Conservation (phyloP, 1,284 basidiomycete species). For the Sanguinoderma infundibulare region DNA sequence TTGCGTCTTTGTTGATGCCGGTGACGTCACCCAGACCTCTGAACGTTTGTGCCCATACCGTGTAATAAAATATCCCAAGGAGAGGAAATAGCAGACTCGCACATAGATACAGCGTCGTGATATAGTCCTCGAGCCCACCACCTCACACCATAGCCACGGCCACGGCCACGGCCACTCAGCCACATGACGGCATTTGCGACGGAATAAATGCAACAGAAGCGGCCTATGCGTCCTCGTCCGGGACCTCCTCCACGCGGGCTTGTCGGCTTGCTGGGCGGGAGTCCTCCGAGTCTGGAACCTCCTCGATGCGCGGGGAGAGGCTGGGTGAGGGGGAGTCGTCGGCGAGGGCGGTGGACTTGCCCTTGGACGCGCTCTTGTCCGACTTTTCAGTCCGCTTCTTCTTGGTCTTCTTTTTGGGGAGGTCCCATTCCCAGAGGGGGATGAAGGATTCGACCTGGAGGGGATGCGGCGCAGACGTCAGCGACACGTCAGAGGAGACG, state of each 20-base stretch:
- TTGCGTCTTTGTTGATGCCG: not conserved
- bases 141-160: not conserved
- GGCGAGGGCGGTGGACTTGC: slow-evolving; percentile 26
- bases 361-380: slow-evolving; percentile 36
- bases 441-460: slow-evolving; percentile 94
- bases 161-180: not conserved
- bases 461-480: not conserved
- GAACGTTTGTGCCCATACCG: not conserved
- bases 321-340: slow-evolving; percentile 22
- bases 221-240: slow-evolving; percentile 36
- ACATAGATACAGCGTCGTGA: slow-evolving; percentile 31
- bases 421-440: slow-evolving; percentile 96
- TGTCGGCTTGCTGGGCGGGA: slow-evolving; percentile 65
- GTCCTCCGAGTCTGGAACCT: slow-evolving; percentile 53
- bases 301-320: slow-evolving; percentile 45
- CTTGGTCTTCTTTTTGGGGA: slow-evolving; percentile 89
- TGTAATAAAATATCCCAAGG: slow-evolving; percentile 19
- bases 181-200: not conserved
- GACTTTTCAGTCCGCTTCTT: slow-evolving; percentile 66
- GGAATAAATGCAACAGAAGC: not conserved
- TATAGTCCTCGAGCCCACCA: slow-evolving; percentile 11
- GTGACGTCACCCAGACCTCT: not conserved
- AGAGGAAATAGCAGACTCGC: slow-evolving; percentile 19
- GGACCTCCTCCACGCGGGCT: slow-evolving; percentile 47
- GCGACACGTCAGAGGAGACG: not conserved